These are phyloP conservation scores for Eucalyptus microcorys DNA, from an alignment of 345 rosid species.

Conservation along the genomic window DNA sequence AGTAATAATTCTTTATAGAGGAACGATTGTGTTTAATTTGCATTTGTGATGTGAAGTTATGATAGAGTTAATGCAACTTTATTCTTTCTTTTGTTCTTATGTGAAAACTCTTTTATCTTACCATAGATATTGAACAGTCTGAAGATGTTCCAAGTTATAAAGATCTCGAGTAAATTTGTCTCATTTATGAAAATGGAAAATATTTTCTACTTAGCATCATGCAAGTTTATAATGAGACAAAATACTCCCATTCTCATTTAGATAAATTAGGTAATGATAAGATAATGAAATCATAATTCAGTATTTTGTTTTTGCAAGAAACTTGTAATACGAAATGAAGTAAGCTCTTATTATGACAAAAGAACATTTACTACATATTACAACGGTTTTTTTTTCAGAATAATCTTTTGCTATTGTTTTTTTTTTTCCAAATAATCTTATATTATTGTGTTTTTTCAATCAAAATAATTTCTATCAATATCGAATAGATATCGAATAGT, in stretches of 20 bases:
- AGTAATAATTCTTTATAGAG: neutral
- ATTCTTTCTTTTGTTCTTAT: neutral
- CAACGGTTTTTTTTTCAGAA: neutral
- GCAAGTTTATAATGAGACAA: neutral
- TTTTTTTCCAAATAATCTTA: too few species aligned
- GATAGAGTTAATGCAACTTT: neutral
- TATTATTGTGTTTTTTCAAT: neutral
- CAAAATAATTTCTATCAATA: neutral
- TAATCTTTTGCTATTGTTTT: neutral
- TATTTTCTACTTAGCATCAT: neutral
- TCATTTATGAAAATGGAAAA: neutral
- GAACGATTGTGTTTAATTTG: neutral
- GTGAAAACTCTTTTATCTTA: neutral
- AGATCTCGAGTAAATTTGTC: neutral
- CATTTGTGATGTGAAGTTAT: neutral
- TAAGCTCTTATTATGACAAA: neutral
- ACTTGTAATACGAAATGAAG: neutral
- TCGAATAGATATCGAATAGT: accelerated
- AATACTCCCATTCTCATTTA: neutral
- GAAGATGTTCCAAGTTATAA: neutral
- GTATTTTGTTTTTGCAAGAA: neutral
- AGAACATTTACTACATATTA: neutral
- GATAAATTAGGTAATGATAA: neutral
- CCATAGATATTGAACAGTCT: neutral
- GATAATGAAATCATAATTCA: neutral